A percentile compares a stretch with the other conserved stretches of the same genome.
These are phyloP conservation scores for Fibroporia radiculosa DNA, from an alignment of 768 basidiomycete genomes.

Conservation along the genomic window DNA sequence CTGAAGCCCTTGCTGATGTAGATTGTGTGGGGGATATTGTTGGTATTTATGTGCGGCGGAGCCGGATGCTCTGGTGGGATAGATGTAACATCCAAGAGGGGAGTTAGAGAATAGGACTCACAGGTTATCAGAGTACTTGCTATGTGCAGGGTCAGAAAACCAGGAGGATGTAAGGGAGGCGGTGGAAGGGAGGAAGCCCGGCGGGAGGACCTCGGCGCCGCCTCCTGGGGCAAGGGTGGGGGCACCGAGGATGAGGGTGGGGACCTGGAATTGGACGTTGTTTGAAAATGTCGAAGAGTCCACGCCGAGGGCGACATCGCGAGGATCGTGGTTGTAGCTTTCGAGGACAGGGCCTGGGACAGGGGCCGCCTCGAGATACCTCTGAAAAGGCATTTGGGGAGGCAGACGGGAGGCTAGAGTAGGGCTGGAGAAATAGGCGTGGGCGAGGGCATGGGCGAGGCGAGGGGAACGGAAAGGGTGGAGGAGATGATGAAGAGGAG, in stretches of 20 bases:
- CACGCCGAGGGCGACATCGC: constrained; percentile 9
- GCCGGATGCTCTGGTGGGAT: background rate
- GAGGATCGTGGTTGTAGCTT: constrained; percentile 1
- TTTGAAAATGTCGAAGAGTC: constrained; percentile 18
- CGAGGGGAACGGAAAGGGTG: background rate
- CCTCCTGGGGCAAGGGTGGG: constrained; percentile 64
- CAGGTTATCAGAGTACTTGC: constrained; percentile 8
- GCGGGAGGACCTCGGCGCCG: constrained; percentile 66
- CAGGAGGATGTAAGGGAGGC: constrained; percentile 34
- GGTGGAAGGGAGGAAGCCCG: constrained; percentile 25
- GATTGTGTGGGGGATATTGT: background rate
- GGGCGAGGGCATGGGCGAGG: background rate
- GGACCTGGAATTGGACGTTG: constrained; percentile 50
- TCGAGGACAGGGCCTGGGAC: background rate
- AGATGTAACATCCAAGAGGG: too few species aligned
- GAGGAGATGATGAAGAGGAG: background rate
- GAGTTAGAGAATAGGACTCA: too few species aligned
- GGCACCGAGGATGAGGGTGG: constrained; percentile 53
- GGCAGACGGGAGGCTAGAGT: background rate
- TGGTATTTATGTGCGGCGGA: background rate
- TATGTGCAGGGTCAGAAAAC: constrained; percentile 31
- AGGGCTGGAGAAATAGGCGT: background rate
- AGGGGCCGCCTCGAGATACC: constrained; percentile 15
- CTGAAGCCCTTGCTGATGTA: too few species aligned
- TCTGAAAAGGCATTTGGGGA: constrained; percentile 20